Conservation (phyloP, 2,329 filamentous ascomycete species). For the Phaeosphaeria sp. region DNA sequence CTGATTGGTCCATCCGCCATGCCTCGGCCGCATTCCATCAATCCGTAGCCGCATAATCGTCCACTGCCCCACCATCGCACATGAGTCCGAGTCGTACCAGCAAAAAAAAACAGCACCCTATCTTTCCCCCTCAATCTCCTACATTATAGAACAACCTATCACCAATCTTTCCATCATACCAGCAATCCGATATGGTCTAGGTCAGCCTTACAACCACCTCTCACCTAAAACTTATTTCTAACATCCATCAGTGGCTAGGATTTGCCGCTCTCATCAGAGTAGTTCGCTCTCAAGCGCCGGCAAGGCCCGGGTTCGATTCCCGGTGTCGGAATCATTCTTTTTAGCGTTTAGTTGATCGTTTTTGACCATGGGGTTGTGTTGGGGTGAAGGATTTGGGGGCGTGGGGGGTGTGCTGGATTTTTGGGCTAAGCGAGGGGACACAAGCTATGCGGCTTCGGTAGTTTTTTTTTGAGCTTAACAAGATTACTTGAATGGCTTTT, state of each 20-base stretch:
- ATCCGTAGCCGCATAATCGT: background rate
- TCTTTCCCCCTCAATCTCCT: no score
- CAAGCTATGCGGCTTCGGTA: background rate
- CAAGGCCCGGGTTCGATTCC: constrained; percentile 47
- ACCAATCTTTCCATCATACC: background rate
- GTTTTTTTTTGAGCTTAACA: background rate
- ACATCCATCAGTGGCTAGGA: constrained; percentile 34
- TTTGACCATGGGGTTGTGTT: background rate
- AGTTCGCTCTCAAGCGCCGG: constrained; percentile 32
- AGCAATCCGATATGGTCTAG: constrained; percentile 25
- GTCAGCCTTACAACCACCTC: no score
- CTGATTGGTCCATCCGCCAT: background rate
- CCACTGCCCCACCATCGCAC: constrained; percentile 1
- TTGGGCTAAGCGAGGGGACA: background rate
- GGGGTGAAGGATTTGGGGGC: background rate
- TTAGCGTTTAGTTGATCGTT: constrained; percentile 1
- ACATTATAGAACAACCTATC: background rate
- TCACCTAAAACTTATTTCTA: no score
- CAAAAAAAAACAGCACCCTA: no score
- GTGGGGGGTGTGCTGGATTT: background rate
- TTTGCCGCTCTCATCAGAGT: constrained; percentile 44
- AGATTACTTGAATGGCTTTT: background rate
- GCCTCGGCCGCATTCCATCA: background rate
- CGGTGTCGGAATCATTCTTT: constrained; percentile 38
- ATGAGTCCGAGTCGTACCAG: background rate